These are phyloP conservation scores for Globisporangium viniferum DNA, from an alignment of 352 stramenopile species.

Conservation along the genomic window DNA sequence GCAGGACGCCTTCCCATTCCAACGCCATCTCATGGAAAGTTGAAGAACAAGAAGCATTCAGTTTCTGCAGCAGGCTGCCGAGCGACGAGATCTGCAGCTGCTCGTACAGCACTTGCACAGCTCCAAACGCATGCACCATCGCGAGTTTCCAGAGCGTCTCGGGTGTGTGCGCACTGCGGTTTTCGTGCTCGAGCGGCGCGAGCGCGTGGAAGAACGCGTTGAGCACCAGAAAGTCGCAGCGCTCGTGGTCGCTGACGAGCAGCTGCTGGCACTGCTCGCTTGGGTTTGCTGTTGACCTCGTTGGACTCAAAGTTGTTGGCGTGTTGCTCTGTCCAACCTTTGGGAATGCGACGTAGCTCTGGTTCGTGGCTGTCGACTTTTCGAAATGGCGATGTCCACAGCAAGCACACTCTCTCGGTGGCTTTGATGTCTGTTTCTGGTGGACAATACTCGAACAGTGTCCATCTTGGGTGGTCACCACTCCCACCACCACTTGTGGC, in stretches of 20 bases:
- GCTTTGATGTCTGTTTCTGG: neutral
- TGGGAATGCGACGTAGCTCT: neutral
- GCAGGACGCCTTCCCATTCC: slow-evolving; percentile 16
- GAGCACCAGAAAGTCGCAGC: slow-evolving; percentile 44
- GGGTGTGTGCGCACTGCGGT: slow-evolving; percentile 19
- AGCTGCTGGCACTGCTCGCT: neutral
- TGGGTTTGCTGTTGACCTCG: neutral
- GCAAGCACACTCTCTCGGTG: slow-evolving; percentile 18
- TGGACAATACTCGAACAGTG: neutral
- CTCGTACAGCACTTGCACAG: slow-evolving; percentile 31
- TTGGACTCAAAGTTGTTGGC: neutral
- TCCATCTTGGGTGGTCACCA: neutral
- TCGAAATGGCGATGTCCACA: slow-evolving; percentile 36
- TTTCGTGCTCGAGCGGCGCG: slow-evolving; percentile 33
- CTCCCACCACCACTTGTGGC: neutral
- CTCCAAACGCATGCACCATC: slow-evolving; percentile 26
- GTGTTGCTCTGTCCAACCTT: slow-evolving; percentile 1
- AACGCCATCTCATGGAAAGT: neutral
- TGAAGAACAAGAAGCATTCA: neutral
- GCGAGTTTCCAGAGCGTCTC: slow-evolving; percentile 41
- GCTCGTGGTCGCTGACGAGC: slow-evolving; percentile 16
- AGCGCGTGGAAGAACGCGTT: slow-evolving; percentile 52
- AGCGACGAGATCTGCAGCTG: slow-evolving; percentile 27
- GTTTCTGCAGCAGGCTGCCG: slow-evolving; percentile 18
- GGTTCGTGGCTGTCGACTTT: slow-evolving; percentile 24